Base-by-base conservation (phyloP, 176 grass and related monocot genomes). In the Lolium perenne region DNA sequence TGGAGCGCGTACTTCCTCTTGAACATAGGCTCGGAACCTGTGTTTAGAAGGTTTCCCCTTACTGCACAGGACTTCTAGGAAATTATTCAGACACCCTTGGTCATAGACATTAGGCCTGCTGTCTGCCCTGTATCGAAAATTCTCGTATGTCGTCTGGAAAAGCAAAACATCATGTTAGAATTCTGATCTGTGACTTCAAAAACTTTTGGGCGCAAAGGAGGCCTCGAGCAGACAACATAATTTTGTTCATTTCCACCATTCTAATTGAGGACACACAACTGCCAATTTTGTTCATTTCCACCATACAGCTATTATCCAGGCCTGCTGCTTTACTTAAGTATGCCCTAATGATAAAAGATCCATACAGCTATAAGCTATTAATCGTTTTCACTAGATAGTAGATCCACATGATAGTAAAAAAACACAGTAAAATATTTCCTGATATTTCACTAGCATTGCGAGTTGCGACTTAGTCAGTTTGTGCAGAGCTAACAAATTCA, bases 121-220 rank as follows among this genome's bases (percentile, higher is more conserved):
- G 60, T 99, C 94, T 81, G 90, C 83, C 91, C 97, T 90, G 85
- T 93, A 91, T 29, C 94, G 88, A 63, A 99, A 96, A 73, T 99
- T 99, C 88, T 99, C 94, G 2, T 99, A 93, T 0, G 97, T 99
- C 12, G 97, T 99, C 97, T 99, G 87, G 20, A 93, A 86, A 89
- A 87, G 57, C 22, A 49, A 81, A 85, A 7, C 12, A 62, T 47
- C 41, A 55, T 72, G 23, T 61, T 1, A n/a, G 35, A 48, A 38
- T 79, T 57, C 14, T 54, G n/a, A 56, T 41, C 11, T 26, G 57
- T 10, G 21, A 50, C 51, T 75, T 51, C 25, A 78, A 40, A 35
- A 26, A 80, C n/a, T 80, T 20, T 41, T 59, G 10, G 6, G 35
- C 10, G 10, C 25, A 81, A 22, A 87, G 13, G 48, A 46, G 14